Evolutionary conservation across 495 filamentous ascomycete species (phyloP), one percentile per base, ranked within the genome.

Genomic region (Amphirosellinia nigrospora): DNA sequence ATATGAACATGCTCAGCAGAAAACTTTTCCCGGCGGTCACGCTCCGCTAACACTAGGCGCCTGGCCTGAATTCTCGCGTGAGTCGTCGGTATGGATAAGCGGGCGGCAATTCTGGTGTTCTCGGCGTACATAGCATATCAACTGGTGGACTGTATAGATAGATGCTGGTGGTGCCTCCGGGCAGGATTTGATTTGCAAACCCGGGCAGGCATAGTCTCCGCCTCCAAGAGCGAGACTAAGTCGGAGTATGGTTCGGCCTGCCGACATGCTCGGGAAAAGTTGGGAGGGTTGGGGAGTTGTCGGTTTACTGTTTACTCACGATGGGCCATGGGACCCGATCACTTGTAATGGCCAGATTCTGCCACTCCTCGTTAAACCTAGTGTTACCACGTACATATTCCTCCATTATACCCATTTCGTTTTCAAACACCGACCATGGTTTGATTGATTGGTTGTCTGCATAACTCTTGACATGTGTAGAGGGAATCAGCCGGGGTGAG

Each of bases 1-100:
- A 85, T 28, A 82, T 94, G 66, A 91, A 94, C 74, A 75, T 89
- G 26, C 75, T 84, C n/a, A 86, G 87, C 60, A 85, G 91, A 68
- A 91, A 88, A 78, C 83, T 86, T 6, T 91, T 89, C 73, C 90
- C 91, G 32, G 84, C 84, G 39, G 81, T 91, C 48, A 80, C 81
- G 28, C 84, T 87, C 70, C 83, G 90, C 64, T 93, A 63, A 53
- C 50, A 13, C 19, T 11, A 56, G 23, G 23, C 23, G 52, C 50
- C 13, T 46, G 9, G 64, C 28, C 38, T 60, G 28, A 28, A 16
- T 26, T 56, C 50, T 50, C 41, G 38, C 50, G 38, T 45, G 28
- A 19, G 10, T 64, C 50, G 32, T 19, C 8, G 28, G 39, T 70
- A 67, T 66, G 58, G 56, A 68, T 55, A 23, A 50, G 66, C 32